These are phyloP conservation scores for Trichoderma orchidacearum DNA, from an alignment of 495 filamentous ascomycete species.

Conservation along the genomic window DNA sequence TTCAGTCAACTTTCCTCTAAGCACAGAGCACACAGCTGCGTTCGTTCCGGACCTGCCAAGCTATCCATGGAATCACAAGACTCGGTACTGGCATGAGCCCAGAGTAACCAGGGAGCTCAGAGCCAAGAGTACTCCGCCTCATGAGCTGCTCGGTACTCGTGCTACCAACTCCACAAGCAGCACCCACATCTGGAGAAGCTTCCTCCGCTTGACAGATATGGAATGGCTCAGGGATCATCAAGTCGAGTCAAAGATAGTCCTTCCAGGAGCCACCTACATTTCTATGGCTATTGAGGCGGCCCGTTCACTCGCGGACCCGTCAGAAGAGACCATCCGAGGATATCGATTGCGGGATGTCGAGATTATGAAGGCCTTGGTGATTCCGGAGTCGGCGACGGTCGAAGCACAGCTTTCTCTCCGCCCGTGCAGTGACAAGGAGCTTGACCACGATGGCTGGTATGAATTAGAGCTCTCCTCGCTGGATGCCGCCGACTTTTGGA, in stretches of 20 bases:
- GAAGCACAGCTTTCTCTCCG: too few species aligned
- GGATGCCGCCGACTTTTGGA: too few species aligned
- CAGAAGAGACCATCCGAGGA: background rate
- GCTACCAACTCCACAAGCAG: slow-evolving; percentile 9
- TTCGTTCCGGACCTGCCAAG: background rate
- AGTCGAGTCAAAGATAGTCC: slow-evolving; percentile 5
- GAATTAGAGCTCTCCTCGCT: too few species aligned
- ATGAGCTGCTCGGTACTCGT: slow-evolving; percentile 28
- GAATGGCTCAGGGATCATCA: slow-evolving; percentile 21
- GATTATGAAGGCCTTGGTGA: background rate
- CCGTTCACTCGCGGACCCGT: slow-evolving; percentile 7
- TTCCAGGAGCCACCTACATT: slow-evolving; percentile 18
- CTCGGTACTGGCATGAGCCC: slow-evolving; percentile 19
- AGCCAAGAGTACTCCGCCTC: slow-evolving; percentile 7
- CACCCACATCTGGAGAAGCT: slow-evolving; percentile 15
- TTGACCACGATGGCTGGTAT: too few species aligned
- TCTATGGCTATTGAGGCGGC: slow-evolving; percentile 17
- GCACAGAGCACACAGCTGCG: background rate
- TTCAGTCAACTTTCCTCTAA: background rate
- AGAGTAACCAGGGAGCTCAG: background rate
- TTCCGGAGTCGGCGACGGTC: too few species aligned
- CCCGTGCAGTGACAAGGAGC: too few species aligned
- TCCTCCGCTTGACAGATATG: slow-evolving; percentile 7
- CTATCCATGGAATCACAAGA: background rate
- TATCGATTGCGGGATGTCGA: background rate